Base-by-base conservation (phyloP, 1,284 basidiomycete genomes). In the Singerocomus inundabilis region DNA sequence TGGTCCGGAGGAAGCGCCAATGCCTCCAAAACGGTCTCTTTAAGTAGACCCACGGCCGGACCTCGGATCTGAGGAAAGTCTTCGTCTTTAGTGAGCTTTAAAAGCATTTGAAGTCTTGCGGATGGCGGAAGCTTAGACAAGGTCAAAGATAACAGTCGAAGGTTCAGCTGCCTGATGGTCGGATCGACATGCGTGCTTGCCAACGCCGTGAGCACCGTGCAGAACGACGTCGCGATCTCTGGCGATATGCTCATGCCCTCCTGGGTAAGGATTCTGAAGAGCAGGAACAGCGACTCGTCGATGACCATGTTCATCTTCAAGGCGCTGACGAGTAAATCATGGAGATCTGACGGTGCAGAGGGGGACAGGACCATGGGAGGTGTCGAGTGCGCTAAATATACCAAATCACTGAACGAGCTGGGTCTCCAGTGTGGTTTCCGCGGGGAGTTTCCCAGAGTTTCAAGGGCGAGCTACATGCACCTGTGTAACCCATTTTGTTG, bases 11-110 rank as follows among this genome's bases (percentile, higher is more conserved):
- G 57, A 13, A 55, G 44, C 8, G 42, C 52, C 10, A 88, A 65
- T 1, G 73, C 79, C 45, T 81, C 75, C 6, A 89, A 63, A 1
- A 83, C 68, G 1, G 80, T 78, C 47, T 88, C 84, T 62, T 84
- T 87, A 3, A 87, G 72, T 6, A 89, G 70, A 0, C 82, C 81
- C 2, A 89, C 72, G 0, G 82, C 77, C 0, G 86, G 83, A 0
- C 80, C 77, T 9, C 81, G 74, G 75, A 89, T 83, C 57, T 84
- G 82, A 0, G 81, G 81, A 41, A 78, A 77, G 15, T 75, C 68
- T 8, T 63, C 62, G 43, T 78, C 70, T 8, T 70, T 69, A 2
- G 77, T 72, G 12, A 87, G 71, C 24, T 80, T 80, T 7, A 70
- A 64, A 4, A 89, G 71, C 8, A 83, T 67, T 30, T 78, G 73